Conservation (phyloP, 2,329 filamentous ascomycete genomes). For the Cladophialophora bantiana region DNA sequence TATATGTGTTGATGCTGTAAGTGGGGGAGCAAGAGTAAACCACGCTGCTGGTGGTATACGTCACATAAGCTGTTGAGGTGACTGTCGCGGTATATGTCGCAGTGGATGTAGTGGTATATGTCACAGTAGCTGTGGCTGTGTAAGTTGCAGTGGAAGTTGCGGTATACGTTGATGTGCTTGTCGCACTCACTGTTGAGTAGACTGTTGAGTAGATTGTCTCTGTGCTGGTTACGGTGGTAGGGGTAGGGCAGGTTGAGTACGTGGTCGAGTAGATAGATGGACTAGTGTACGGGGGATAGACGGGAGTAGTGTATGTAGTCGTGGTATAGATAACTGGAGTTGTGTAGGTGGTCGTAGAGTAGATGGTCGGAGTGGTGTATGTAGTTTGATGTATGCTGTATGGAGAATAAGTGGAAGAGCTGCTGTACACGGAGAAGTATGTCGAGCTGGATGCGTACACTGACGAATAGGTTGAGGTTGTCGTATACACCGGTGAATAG, state of each 20-base stretch:
- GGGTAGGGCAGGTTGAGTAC: slow-evolving; percentile 4
- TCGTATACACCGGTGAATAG: slow-evolving; percentile 5
- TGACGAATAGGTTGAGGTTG: not conserved
- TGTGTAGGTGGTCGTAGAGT: not conserved
- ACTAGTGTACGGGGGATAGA: not conserved
- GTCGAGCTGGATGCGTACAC: not conserved
- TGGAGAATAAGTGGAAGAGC: not conserved
- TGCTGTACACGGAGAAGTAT: not conserved
- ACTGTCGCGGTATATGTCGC: not conserved
- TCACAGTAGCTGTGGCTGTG: not conserved
- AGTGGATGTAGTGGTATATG: not conserved
- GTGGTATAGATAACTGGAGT: not conserved
- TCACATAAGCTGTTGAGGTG: not conserved
- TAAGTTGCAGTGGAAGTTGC: not conserved
- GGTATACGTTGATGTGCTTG: not conserved
- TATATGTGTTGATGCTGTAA: not conserved
- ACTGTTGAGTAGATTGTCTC: not conserved
- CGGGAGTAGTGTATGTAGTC: not conserved
- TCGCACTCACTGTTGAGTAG: not conserved
- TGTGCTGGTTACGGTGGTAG: not conserved
- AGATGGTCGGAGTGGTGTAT: not conserved
- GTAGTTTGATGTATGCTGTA: slow-evolving; percentile 7
- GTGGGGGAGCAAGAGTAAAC: not conserved
- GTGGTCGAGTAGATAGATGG: not conserved
- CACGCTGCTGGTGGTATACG: not conserved